Evolutionary conservation across 495 filamentous ascomycete species (phyloP), one percentile per base, ranked within the genome.

Genomic region (Penicillium egyptiacum): DNA sequence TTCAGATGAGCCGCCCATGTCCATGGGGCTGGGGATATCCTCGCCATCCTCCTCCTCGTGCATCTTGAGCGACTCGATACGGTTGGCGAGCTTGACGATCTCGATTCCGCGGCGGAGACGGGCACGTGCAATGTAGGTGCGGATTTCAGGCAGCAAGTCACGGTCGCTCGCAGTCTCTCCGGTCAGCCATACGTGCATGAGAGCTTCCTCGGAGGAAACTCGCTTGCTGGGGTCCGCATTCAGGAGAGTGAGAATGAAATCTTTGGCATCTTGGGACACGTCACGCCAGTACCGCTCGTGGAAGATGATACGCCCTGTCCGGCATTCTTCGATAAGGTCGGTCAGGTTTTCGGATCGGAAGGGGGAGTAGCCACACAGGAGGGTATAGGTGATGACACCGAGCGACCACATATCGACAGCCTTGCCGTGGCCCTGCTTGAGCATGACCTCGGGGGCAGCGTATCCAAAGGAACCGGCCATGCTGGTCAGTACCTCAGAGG

Each of bases 381-480:
- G 82, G 16, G 95, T 98, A 76, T 99, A 99, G 28, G 95, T 98
- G 67, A 99, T 98, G 61, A 99, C 93, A 60, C 94, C 94, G 64
- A 99, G 79, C 9, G 93, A 97, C 94, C 94, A 99, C 90, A 99
- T 95, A 68, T 99, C 94, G 28, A 98, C 94, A n/a, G 94, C 89
- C 71, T 98, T 98, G 66, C 95, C 94, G 69, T 99, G 94, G 37
- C 95, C 94, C 62, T 90, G 84, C 79, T 96, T 97, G 47, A 96
- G 79, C 94, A 99, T 99, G 43, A 99, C 92, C 70, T 99, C 94
- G 8, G 94, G 94, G 1, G 94, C 94, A 19, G 94, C 94, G 66
- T 99, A 99, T 40, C 94, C 94, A 70, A 99, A 98, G 3, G 95
- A 98, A 33, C 94, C 94, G 19, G 94, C 94, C 94, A 99, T 99